phyloP scores from a whole-genome alignment of 345 rosid genomes.

The Eucalyptus shirleyi region DNA sequence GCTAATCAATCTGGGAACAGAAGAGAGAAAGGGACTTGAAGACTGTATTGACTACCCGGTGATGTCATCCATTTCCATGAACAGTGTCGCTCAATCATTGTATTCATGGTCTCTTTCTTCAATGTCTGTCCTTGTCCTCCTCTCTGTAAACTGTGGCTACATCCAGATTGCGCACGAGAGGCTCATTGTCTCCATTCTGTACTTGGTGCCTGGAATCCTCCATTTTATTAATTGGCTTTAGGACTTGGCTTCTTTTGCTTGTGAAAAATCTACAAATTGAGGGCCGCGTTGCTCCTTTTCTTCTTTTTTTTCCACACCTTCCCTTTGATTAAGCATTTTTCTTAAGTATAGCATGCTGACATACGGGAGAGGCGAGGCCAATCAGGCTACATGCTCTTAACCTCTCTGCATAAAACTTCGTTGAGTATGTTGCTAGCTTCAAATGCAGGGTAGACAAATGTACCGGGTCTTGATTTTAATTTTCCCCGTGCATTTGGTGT shows the following conservation, averaged over 20 bases:
- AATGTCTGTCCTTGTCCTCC: not conserved
- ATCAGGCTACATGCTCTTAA: not conserved
- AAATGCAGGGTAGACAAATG: not conserved
- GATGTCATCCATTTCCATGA: not conserved
- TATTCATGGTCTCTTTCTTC: not conserved
- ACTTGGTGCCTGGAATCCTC: not conserved
- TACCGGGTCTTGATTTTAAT: not conserved
- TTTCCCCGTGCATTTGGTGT: not conserved
- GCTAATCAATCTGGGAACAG: not conserved
- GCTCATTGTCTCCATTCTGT: not conserved
- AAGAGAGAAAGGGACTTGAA: not conserved
- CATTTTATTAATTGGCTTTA: not conserved
- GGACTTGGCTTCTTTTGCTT: not conserved
- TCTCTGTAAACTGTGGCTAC: not conserved
- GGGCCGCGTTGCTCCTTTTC: not conserved
- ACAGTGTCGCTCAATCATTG: conserved; percentile 1
- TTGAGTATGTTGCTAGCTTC: not conserved
- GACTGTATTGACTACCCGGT: not conserved
- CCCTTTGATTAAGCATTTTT: not conserved
- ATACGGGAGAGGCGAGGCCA: not conserved
- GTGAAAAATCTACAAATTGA: not conserved
- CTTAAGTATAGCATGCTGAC: not conserved
- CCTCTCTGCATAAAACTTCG: not conserved
- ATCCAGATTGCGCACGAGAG: not conserved
- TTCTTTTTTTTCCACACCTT: not conserved